Evolutionary conservation across 345 rosid species (phyloP).

Genomic region (Pelargonium nanum): DNA sequence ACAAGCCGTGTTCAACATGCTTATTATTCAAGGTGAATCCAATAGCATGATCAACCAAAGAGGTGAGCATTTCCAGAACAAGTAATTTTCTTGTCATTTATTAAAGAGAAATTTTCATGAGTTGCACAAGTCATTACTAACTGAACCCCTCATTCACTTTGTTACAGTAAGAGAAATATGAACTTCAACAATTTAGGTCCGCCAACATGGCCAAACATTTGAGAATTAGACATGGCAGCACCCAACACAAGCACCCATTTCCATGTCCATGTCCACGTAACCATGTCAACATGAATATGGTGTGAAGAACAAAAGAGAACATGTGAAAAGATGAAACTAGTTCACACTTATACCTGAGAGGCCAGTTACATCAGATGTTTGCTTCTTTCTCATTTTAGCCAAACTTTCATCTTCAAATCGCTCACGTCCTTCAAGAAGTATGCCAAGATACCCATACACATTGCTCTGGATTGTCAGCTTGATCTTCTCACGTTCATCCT

Average conservation of each 20-base stretch:
- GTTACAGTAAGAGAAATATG: too few species aligned
- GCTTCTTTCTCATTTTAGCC: constrained; percentile 27
- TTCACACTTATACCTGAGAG: constrained; percentile 27
- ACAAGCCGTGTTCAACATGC: not conserved
- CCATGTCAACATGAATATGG: not conserved
- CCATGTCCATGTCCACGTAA: not conserved
- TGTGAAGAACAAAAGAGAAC: not conserved
- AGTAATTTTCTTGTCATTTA: not conserved
- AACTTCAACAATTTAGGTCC: not conserved
- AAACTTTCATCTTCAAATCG: constrained; percentile 84
- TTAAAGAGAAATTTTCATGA: not conserved
- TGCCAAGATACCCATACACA: constrained; percentile 81
- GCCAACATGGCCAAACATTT: not conserved
- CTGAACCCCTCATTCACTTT: too few species aligned
- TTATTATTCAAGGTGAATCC: not conserved
- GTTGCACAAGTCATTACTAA: not conserved
- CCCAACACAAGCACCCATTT: too few species aligned
- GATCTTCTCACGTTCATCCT: constrained; percentile 74
- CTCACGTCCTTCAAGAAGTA: constrained; percentile 95
- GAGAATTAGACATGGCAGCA: not conserved
- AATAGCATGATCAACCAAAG: not conserved
- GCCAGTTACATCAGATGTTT: constrained; percentile 19
- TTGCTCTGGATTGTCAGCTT: constrained; percentile 80
- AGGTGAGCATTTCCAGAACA: not conserved
- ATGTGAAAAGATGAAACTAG: constrained; percentile 5